These are phyloP conservation scores for Cytospora piceae DNA, from an alignment of 2,329 filamentous ascomycete species.

Conservation along the genomic window DNA sequence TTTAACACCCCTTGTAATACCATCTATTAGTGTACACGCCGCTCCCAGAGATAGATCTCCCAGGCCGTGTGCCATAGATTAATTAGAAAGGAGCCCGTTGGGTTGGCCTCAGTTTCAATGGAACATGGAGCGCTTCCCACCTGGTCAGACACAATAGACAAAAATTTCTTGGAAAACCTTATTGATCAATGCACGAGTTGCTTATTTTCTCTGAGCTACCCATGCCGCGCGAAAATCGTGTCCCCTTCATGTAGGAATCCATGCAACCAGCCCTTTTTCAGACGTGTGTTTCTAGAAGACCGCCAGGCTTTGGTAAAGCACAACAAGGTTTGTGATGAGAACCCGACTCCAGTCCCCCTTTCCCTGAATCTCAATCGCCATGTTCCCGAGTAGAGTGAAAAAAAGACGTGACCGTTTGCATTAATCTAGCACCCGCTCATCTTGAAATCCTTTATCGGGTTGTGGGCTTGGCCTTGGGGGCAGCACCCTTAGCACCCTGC, in stretches of 20 bases:
- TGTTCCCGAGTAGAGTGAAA: conserved; percentile 16
- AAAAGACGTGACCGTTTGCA: conserved; percentile 24
- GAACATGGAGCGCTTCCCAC: background rate
- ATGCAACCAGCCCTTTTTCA: conserved; percentile 36
- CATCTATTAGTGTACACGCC: conserved; percentile 1
- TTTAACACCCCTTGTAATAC: background rate
- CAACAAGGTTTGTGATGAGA: conserved; percentile 27
- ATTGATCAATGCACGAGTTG: conserved; percentile 38
- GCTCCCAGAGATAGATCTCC: conserved; percentile 23
- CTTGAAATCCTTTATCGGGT: conserved; percentile 68
- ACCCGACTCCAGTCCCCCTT: conserved; percentile 31
- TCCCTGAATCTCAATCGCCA: conserved; percentile 30
- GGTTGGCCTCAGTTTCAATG: background rate
- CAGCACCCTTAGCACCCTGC: conserved; percentile 93
- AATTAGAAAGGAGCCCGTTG: background rate
- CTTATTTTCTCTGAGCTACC: conserved; percentile 39
- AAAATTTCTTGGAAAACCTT: conserved; percentile 12
- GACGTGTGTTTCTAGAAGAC: conserved; percentile 27
- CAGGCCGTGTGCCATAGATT: conserved; percentile 9
- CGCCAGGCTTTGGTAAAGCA: conserved; percentile 30
- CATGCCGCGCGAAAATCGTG: conserved; percentile 35
- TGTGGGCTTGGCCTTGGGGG: conserved; percentile 81
- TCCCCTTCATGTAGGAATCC: conserved; percentile 35
- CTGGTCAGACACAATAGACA: conserved; percentile 9
- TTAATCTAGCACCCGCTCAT: conserved; percentile 28